These are phyloP conservation scores for Lactifluus pinguis DNA, from an alignment of 768 basidiomycete species.

Conservation along the genomic window DNA sequence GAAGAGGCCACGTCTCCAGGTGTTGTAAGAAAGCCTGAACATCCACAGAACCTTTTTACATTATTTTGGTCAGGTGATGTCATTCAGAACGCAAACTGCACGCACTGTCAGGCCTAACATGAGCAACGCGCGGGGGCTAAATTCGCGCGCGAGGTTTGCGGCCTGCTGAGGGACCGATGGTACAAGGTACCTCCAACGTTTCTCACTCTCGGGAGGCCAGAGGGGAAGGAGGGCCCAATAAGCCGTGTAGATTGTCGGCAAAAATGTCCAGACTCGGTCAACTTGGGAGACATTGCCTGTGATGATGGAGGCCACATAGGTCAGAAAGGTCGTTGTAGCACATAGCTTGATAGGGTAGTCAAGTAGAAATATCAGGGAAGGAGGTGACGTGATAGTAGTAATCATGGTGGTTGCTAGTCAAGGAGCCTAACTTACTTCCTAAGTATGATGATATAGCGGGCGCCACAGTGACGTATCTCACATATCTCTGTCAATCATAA, in stretches of 20 bases:
- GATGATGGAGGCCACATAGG: constrained; percentile 53
- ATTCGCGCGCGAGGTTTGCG: constrained; percentile 32
- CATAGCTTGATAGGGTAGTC: constrained; percentile 60
- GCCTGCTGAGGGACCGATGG: constrained; percentile 49
- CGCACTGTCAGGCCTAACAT: constrained; percentile 63
- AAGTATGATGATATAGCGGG: too few relatives aligned
- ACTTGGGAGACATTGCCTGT: constrained; percentile 83
- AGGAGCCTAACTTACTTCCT: too few relatives aligned
- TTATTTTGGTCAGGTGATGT: not conserved
- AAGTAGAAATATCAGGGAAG: constrained; percentile 7
- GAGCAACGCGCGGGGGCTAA: constrained; percentile 62
- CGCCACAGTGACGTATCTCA: too few relatives aligned
- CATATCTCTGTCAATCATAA: too few relatives aligned
- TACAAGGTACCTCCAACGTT: constrained; percentile 34
- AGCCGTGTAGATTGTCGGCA: constrained; percentile 74
- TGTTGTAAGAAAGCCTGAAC: constrained; percentile 70
- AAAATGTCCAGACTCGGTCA: constrained; percentile 66
- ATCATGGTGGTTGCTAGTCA: too few relatives aligned
- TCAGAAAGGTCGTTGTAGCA: constrained; percentile 33
- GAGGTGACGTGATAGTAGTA: not conserved
- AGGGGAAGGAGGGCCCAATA: constrained; percentile 76
- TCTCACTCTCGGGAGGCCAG: constrained; percentile 25
- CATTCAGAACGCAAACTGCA: not conserved
- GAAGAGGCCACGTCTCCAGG: constrained; percentile 77
- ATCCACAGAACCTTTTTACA: constrained; percentile 43